Base-by-base conservation (phyloP, 1,139 yeast genomes). In the Insectozyma bohioensis region DNA sequence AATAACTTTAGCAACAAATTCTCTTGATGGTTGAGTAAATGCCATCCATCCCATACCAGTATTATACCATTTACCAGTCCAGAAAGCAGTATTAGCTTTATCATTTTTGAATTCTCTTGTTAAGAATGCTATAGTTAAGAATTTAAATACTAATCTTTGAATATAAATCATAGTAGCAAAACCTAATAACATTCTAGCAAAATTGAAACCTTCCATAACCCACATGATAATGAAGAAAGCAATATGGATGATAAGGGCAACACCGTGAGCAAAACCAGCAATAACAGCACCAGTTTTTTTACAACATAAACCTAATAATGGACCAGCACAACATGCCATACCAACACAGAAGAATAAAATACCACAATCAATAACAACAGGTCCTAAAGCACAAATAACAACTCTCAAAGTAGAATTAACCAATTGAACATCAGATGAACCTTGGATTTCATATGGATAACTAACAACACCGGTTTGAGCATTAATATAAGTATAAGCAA, bases 51-150 rank as follows among this genome's bases (percentile, higher is more conserved):
- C 98, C 68, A 92, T 70, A 56, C 95, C 95, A 44, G 87, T 72
- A 43, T 95, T 90, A 64, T 90, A 87, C 99, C 99, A 92, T 66
- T 90, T 90, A 75, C 99, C 99, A 42, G 95, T 85, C 99, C 99
- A 92, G 92, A 95, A 92, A 18, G 98, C 97, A 51, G 95, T 83
- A 69, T 92, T 92, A 27, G 98, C 76, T 59, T 85, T 90, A 64
- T 94, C 98, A 53, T 87, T 90, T 80, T 90, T 92, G 73, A 88
- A 90, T 68, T 92, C 99, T 72, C 99, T 83, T 34, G 98, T 90
- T 59, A 92, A 75, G 66, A 81, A 68, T 47, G 78, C 64, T 37
- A 84, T 67, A 12, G 96, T 85, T 72, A 92, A 71, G 52, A 85
- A 62, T 72, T 92, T 88, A 77, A 92, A 85, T 47, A 92, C 63